Conservation (phyloP, 2,329 filamentous ascomycete genomes). For the Ceratocystis cubensis region DNA sequence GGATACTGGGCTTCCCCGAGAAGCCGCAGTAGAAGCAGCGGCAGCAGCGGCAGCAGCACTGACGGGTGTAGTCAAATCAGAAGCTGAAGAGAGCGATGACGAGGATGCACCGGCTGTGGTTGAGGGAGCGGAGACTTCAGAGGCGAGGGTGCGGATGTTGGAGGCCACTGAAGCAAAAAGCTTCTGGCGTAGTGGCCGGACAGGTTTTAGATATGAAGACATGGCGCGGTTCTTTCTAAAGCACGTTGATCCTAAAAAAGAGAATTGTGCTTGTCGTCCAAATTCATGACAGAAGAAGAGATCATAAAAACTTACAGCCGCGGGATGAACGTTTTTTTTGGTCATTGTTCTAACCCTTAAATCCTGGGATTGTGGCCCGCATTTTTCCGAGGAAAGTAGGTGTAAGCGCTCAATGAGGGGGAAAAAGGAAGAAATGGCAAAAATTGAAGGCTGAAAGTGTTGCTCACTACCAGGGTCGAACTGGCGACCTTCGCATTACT, state of each 20-base stretch:
- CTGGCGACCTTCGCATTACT: constrained; percentile 19
- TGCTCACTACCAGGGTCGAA: constrained; percentile 21
- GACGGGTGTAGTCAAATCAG: constrained; percentile 15
- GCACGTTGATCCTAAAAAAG: not conserved
- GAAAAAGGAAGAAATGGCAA: not conserved
- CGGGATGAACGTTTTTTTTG: not conserved
- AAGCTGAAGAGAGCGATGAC: constrained; percentile 9
- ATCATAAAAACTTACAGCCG: not conserved
- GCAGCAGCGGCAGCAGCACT: constrained; percentile 22
- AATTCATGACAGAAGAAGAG: not conserved
- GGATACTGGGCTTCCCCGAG: constrained; percentile 17
- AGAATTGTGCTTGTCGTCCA: not conserved
- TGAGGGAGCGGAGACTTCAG: constrained; percentile 31
- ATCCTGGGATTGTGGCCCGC: not conserved
- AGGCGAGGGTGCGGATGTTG: constrained; percentile 34
- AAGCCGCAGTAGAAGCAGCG: constrained; percentile 20
- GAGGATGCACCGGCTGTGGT: constrained; percentile 22
- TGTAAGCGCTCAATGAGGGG: constrained; percentile 3
- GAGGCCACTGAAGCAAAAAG: constrained; percentile 29
- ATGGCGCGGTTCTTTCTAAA: constrained; percentile 22
- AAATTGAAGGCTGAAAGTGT: not conserved
- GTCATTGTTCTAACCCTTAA: not conserved
- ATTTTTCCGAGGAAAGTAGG: constrained; percentile 19
- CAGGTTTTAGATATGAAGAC: constrained; percentile 32
- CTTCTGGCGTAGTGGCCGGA: constrained; percentile 33